Conservation (phyloP, 208 protist genomes). For the Phytomonas sp. region DNA sequence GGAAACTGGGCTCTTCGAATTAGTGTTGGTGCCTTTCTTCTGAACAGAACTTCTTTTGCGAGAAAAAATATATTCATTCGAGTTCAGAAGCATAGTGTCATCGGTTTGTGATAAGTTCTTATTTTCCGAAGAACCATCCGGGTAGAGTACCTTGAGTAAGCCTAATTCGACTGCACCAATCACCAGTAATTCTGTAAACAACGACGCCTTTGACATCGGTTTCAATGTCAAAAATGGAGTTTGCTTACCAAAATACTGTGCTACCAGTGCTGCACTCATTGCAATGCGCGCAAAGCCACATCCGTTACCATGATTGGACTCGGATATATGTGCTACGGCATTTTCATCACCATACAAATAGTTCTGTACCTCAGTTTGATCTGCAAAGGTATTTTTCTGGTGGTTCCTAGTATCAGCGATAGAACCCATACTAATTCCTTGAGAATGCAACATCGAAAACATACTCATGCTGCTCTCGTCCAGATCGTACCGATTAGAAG, state of each 20-base stretch:
- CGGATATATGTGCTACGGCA: background rate
- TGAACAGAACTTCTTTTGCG: background rate
- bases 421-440: background rate
- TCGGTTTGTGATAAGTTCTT: background rate
- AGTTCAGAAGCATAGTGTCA: background rate
- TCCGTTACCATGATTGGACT: background rate
- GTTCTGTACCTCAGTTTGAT: background rate
- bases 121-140: background rate
- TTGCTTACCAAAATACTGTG: slow-evolving; percentile 56
- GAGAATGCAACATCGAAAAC: background rate
- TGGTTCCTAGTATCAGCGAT: background rate
- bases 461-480: background rate
- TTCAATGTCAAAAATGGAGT: slow-evolving; percentile 61
- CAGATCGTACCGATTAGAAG: background rate
- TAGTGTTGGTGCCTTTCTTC: background rate
- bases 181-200: slow-evolving; percentile 54
- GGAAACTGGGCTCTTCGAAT: background rate
- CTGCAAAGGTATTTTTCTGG: background rate
- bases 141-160: slow-evolving; percentile 12
- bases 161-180: slow-evolving; percentile 54
- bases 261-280: slow-evolving; percentile 19
- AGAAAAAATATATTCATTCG: background rate
- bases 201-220: slow-evolving; percentile 29
- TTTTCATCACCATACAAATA: background rate
- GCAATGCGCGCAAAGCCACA: background rate